Percentiles rank a stretch among this genome's conserved stretches.
phyloP scores from a whole-genome alignment of 2,329 filamentous ascomycete species.

The Talaromyces verruculosus region DNA sequence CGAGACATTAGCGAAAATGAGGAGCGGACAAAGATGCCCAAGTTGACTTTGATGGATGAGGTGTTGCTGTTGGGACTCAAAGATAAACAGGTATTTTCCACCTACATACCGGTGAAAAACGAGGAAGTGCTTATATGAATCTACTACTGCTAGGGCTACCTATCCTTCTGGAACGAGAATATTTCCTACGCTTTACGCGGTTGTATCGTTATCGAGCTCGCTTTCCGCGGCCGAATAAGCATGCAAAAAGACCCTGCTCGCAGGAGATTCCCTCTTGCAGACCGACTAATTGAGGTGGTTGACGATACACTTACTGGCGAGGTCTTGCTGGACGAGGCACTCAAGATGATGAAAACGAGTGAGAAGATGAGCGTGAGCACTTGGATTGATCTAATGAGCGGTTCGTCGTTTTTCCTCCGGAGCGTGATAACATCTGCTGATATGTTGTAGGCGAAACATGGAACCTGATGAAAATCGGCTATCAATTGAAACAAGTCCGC shows the following conservation, averaged over 20 bases:
- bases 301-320: constrained; percentile 96
- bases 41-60: constrained; percentile 98
- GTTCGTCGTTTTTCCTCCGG: constrained; percentile 53
- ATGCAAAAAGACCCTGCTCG: constrained; percentile 97
- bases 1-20: constrained; percentile 95
- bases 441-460: constrained; percentile 79
- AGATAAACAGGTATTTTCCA: constrained; percentile 80
- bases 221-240: constrained; percentile 91
- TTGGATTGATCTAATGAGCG: constrained; percentile 99
- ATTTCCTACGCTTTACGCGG: constrained; percentile 96
- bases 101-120: background rate
- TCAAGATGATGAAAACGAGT: constrained; percentile 99
- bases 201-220: constrained; percentile 97
- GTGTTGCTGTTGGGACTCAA: constrained; percentile 92
- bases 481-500: constrained; percentile 98
- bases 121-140: background rate
- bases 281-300: constrained; percentile 93
- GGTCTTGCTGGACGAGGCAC: constrained; percentile 91
- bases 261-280: constrained; percentile 86
- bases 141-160: constrained; percentile 72
- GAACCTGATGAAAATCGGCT: constrained; percentile 99
- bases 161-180: constrained; percentile 99
- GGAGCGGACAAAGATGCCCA: constrained; percentile 95
- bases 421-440: constrained; percentile 24
- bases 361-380: constrained; percentile 99